Percentiles rank a stretch among this genome's conserved stretches.
These are phyloP conservation scores for Papiliotrema flavescens DNA, from an alignment of 1,284 basidiomycete species.

Conservation along the genomic window DNA sequence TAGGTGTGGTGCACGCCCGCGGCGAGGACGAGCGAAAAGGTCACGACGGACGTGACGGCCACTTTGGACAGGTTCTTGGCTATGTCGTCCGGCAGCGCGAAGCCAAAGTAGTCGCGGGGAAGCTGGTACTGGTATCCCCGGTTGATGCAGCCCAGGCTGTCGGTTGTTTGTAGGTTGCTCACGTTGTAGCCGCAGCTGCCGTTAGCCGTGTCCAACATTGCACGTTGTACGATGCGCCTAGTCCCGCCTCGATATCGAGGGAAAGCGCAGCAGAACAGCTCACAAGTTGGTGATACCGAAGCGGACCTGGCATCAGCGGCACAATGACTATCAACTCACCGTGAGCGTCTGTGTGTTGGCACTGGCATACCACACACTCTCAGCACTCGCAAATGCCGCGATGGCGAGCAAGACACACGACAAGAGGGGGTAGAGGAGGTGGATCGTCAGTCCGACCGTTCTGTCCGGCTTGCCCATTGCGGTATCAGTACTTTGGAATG, in stretches of 20 bases:
- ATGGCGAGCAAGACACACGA: conserved; percentile 28
- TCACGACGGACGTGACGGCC: conserved; percentile 20
- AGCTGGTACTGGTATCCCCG: conserved; percentile 34
- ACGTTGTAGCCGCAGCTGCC: conserved; percentile 37
- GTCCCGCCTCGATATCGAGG: no score
- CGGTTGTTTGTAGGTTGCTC: conserved; percentile 28
- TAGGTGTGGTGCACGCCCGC: conserved; percentile 31
- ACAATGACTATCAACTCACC: conserved; percentile 9
- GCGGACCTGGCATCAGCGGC: conserved; percentile 15
- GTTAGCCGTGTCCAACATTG: background rate
- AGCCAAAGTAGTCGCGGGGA: conserved; percentile 32
- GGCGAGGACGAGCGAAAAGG: conserved; percentile 28
- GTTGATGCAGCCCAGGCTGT: conserved; percentile 31
- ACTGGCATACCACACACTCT: conserved; percentile 33
- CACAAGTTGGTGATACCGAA: conserved; percentile 31
- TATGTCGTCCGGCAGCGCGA: conserved; percentile 30
- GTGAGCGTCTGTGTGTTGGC: conserved; percentile 20
- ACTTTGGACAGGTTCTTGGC: conserved; percentile 23
- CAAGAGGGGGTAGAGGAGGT: conserved; percentile 36
- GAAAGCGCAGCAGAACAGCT: background rate
- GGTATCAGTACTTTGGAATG: background rate
- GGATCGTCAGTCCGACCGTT: conserved; percentile 33
- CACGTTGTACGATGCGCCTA: background rate
- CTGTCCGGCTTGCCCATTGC: conserved; percentile 23
- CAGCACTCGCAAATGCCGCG: conserved; percentile 30